A percentile compares a stretch with the other conserved stretches of the same genome.
These are phyloP conservation scores for Tremella yokohamensis DNA, from an alignment of 768 basidiomycete species.

Conservation along the genomic window DNA sequence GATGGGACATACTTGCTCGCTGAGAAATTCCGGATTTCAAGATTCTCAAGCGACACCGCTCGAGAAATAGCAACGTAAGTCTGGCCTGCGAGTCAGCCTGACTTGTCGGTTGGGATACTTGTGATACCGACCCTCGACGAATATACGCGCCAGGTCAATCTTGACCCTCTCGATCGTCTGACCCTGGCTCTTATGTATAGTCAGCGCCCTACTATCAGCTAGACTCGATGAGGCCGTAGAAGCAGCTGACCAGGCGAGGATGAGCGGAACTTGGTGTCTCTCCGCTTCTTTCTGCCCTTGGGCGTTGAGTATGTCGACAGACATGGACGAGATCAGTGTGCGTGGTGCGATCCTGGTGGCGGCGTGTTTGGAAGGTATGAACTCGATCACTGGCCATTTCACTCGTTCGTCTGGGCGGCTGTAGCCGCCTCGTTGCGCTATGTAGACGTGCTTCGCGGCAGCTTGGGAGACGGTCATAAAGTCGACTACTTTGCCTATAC, in stretches of 20 bases:
- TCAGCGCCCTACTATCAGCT: constrained; percentile 15
- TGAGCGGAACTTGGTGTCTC: constrained; percentile 66
- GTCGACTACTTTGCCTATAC: constrained; percentile 29
- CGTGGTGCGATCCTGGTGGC: neutral
- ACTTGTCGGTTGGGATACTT: neutral
- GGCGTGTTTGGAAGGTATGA: constrained; percentile 23
- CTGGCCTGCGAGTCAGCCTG: constrained; percentile 20
- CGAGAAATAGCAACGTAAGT: constrained; percentile 49
- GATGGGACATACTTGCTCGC: constrained; percentile 22
- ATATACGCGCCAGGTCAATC: constrained; percentile 82
- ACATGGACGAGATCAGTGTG: constrained; percentile 28
- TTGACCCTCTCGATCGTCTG: constrained; percentile 76
- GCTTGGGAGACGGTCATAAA: constrained; percentile 36
- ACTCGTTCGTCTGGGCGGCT: constrained; percentile 10
- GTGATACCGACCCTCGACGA: constrained; percentile 56
- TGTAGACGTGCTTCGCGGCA: constrained; percentile 11
- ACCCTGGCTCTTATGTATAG: constrained; percentile 30
- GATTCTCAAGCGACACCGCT: constrained; percentile 43
- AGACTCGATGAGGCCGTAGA: neutral
- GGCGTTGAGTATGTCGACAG: constrained; percentile 36
- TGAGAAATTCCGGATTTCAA: constrained; percentile 36
- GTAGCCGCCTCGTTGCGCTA: constrained; percentile 13
- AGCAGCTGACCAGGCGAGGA: constrained; percentile 63
- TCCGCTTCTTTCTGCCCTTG: constrained; percentile 29
- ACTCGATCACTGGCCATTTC: constrained; percentile 37